Evolutionary conservation across 2,329 filamentous ascomycete genomes (phyloP).

Genomic region (Pseudocercospora vitis): DNA sequence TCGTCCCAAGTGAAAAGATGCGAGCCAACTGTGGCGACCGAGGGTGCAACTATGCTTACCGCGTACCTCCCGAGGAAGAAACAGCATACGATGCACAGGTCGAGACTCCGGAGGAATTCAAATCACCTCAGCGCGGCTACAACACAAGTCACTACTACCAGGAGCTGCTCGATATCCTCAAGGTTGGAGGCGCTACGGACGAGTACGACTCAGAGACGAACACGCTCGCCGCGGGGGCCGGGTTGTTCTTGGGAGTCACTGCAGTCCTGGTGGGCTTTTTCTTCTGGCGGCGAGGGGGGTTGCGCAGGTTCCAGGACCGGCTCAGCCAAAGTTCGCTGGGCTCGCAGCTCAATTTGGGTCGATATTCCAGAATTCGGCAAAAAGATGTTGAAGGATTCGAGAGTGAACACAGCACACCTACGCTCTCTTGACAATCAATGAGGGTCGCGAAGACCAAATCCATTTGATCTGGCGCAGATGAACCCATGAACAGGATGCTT

Average conservation of each 20-base stretch:
- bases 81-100: conserved; percentile 29
- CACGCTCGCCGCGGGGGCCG: conserved; percentile 10
- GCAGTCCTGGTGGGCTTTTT: conserved; percentile 15
- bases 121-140: conserved; percentile 37
- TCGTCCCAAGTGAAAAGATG: conserved; percentile 38
- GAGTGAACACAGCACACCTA: background rate
- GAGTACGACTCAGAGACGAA: background rate
- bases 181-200: background rate
- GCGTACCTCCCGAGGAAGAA: conserved; percentile 25
- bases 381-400: conserved; percentile 10
- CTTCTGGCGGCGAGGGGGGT: conserved; percentile 12
- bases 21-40: conserved; percentile 36
- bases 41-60: conserved; percentile 33
- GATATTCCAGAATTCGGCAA: conserved; percentile 11
- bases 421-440: conserved; percentile 4
- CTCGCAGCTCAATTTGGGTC: conserved; percentile 9
- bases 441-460: conserved; percentile 1
- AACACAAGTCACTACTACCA: conserved; percentile 39
- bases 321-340: conserved; percentile 9
- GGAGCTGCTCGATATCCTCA: conserved; percentile 6
- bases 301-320: conserved; percentile 12
- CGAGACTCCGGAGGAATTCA: conserved; percentile 26
- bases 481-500: background rate
- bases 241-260: conserved; percentile 18
- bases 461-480: background rate